Conservation (phyloP, 257 asterid species). For the Plantago elongata region DNA sequence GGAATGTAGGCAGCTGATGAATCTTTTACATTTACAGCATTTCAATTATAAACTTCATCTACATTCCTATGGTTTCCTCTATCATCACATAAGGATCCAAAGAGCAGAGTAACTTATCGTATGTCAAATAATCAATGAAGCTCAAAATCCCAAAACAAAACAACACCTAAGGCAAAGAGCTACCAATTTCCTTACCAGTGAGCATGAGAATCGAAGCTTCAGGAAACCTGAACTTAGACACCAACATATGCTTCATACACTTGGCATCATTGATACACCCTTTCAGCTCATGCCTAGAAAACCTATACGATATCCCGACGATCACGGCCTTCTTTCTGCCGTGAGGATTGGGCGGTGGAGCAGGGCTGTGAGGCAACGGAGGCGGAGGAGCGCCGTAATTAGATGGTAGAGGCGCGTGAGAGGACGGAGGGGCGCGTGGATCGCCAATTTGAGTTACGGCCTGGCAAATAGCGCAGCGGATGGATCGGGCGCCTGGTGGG, state of each 20-base stretch:
- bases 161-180: not conserved
- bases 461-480: conserved; percentile 86
- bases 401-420: conserved; percentile 17
- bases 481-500: conserved; percentile 80
- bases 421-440: conserved; percentile 51
- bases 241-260: conserved; percentile 74
- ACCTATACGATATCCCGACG: conserved; percentile 74
- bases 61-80: no score
- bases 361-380: not conserved
- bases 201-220: conserved; percentile 87
- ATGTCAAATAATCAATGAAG: no score
- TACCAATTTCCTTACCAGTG: conserved; percentile 42
- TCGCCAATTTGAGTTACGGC: conserved; percentile 67
- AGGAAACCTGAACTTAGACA: conserved; percentile 73
- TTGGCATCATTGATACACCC: conserved; percentile 96
- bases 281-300: conserved; percentile 81
- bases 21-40: no score
- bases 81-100: no score
- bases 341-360: conserved; percentile 54
- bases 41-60: no score
- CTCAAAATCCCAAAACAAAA: not conserved
- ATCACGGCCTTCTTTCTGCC: conserved; percentile 92
- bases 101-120: no score
- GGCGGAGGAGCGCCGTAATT: conserved; percentile 22
- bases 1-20: no score